phyloP scores from a whole-genome alignment of 208 protist species.

The Entamoeba invadens region DNA sequence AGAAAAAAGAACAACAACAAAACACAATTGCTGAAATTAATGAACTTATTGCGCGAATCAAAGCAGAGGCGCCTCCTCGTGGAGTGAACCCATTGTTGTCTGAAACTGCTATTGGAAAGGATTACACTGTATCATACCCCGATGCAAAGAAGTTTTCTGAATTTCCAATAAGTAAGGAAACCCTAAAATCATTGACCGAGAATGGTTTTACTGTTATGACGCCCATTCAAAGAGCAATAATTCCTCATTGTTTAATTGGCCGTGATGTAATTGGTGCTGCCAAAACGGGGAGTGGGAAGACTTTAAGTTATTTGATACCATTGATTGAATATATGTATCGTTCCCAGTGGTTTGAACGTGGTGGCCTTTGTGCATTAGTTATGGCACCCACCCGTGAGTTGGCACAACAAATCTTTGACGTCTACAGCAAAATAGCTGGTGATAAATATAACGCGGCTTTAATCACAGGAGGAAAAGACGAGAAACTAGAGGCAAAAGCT shows the following conservation, averaged over 20 bases:
- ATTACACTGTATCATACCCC: neutral
- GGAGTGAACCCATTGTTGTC: neutral
- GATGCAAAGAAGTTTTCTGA: neutral
- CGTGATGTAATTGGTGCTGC: constrained; percentile 8
- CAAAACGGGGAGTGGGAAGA: constrained; percentile 20
- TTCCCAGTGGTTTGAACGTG: neutral
- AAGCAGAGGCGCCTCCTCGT: neutral
- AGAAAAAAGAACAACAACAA: too few species aligned
- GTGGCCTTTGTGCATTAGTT: constrained; percentile 59
- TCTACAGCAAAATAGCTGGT: constrained; percentile 70
- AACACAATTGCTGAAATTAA: neutral
- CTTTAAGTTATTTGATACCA: constrained; percentile 18
- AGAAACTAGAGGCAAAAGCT: constrained; percentile 1
- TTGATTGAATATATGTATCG: neutral
- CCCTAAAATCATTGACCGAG: neutral
- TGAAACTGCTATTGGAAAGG: neutral
- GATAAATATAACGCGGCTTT: constrained; percentile 60
- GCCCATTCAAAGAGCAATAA: neutral
- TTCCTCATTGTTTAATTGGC: neutral
- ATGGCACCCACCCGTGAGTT: constrained; percentile 93
- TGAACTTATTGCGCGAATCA: neutral
- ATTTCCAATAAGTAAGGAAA: neutral
- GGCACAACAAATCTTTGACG: constrained; percentile 91
- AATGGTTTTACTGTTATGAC: neutral
- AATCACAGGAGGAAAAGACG: constrained; percentile 25